These are phyloP conservation scores for Phaeotremella skinneri DNA, from an alignment of 768 basidiomycete species.

Conservation along the genomic window DNA sequence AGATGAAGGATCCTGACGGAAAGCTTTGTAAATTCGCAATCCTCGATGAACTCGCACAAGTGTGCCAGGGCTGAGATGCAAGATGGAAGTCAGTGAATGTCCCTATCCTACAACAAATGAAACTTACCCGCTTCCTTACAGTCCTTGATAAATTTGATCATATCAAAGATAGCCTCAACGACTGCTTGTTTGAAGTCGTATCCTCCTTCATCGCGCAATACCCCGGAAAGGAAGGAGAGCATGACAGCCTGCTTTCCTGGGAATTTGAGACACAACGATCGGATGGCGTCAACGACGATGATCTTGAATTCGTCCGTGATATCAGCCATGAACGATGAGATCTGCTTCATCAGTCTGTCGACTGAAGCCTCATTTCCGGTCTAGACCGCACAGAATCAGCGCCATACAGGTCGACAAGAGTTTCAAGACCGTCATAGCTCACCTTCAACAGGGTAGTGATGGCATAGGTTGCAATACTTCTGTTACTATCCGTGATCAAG, in stretches of 20 bases:
- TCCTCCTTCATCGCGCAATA: constrained; percentile 95
- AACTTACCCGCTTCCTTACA: constrained; percentile 77
- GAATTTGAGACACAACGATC: constrained; percentile 97
- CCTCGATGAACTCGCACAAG: constrained; percentile 99
- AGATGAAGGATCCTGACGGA: constrained; percentile 95
- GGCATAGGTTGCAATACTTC: constrained; percentile 95
- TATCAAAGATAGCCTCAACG: constrained; percentile 99
- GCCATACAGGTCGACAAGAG: constrained; percentile 1
- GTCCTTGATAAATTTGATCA: constrained; percentile 96
- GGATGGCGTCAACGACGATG: constrained; percentile 97
- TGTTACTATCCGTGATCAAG: constrained; percentile 90
- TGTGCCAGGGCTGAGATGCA: constrained; percentile 78
- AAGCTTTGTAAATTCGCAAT: constrained; percentile 99
- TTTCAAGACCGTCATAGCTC: constrained; percentile 15
- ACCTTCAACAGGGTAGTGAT: constrained; percentile 98
- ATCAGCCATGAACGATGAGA: constrained; percentile 97
- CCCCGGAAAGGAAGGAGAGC: constrained; percentile 94
- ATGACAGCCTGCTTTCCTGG: constrained; percentile 93
- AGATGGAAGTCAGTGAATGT: not conserved
- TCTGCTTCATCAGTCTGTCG: constrained; percentile 98
- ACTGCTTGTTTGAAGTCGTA: constrained; percentile 99
- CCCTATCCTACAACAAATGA: too few species aligned
- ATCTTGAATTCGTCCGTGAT: constrained; percentile 99
- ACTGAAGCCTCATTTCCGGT: constrained; percentile 99
- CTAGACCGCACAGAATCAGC: constrained; percentile 52